Conservation (phyloP, 2,329 filamentous ascomycete genomes). For the Epicoccum sorghinum region DNA sequence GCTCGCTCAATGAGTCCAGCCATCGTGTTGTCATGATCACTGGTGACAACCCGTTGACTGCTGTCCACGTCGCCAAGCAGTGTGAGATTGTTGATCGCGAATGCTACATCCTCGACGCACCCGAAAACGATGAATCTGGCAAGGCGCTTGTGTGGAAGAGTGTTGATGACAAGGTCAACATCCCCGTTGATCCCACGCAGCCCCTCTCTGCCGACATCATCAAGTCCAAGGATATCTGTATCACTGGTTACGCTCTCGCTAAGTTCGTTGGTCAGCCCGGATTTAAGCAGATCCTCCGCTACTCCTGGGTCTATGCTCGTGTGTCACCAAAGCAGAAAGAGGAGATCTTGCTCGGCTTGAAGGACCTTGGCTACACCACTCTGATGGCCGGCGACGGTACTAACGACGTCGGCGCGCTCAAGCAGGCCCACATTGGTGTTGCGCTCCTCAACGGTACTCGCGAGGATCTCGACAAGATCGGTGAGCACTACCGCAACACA, state of each 20-base stretch:
- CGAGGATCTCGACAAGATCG: constrained; percentile 88
- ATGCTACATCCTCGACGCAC: constrained; percentile 91
- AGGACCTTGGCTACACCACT: constrained; percentile 96
- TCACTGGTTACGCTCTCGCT: constrained; percentile 90
- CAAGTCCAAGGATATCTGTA: constrained; percentile 85
- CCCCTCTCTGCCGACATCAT: constrained; percentile 82
- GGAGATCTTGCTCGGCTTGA: constrained; percentile 94
- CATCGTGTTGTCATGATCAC: constrained; percentile 99
- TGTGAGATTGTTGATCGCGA: constrained; percentile 98
- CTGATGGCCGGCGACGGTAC: constrained; percentile 99
- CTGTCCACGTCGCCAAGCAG: constrained; percentile 91
- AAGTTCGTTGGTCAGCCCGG: constrained; percentile 85
- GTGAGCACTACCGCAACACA: constrained; percentile 89
- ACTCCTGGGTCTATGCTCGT: constrained; percentile 97
- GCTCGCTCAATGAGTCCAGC: constrained; percentile 98
- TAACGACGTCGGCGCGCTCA: constrained; percentile 95
- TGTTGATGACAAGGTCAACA: constrained; percentile 86
- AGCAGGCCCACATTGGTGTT: constrained; percentile 97
- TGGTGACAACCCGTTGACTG: constrained; percentile 95
- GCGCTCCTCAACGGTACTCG: constrained; percentile 93
- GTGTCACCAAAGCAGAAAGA: constrained; percentile 99
- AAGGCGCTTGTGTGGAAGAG: constrained; percentile 91
- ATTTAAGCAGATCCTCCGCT: constrained; percentile 77
- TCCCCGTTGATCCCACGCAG: constrained; percentile 82
- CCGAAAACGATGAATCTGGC: constrained; percentile 83